Base-by-base conservation (phyloP, 2,329 filamentous ascomycete genomes). In the Aspergillus aculeatus region DNA sequence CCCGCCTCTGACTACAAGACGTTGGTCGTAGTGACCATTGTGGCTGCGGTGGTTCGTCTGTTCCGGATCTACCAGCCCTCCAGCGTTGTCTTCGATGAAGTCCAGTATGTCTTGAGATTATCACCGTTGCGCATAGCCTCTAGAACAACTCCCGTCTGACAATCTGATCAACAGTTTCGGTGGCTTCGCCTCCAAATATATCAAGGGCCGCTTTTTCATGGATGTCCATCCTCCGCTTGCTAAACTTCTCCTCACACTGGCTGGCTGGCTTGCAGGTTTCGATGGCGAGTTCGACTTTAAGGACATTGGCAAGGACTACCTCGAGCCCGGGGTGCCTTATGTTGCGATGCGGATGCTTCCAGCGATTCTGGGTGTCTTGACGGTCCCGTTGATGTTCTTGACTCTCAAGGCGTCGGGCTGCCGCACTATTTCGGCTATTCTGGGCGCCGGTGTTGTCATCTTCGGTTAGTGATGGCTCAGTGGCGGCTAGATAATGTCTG, bases 161-260 rank as follows among this genome's bases (percentile, higher is more conserved):
- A 19, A 50, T 29, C 38, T 29, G 57, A 31, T 59, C 52, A 64
- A 66, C 71, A 96, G 92, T 80, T 99, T 99, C 77, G 95, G 95
- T 76, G 95, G 95, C 52, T 99, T 99, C 75, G 95, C 95, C 66
- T 92, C 90, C 69, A 99, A 99, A 79, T 99, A 99, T 78, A 98
- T 99, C 84, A 98, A 99, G 83, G 95, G 95, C 72, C 89, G 85
- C 75, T 99, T 99, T 85, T 99, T 99, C 78, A 99, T 99, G 95
- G 95, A 99, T 75, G 95, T 99, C n/a, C 95, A 99, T 75, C 95
- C 95, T 32, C 95, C 95, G 50, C 84, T 99, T 62, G 95, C 95
- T 66, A 99, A 99, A 82, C 86, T 99, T 74, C 87, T 99, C 68
- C 94, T 99, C 71, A 96, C 95, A 55, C 86, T 99, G 62, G 92